Evolutionary conservation across 2,329 filamentous ascomycete species (phyloP).

Genomic region (Lachnum nothofagi): DNA sequence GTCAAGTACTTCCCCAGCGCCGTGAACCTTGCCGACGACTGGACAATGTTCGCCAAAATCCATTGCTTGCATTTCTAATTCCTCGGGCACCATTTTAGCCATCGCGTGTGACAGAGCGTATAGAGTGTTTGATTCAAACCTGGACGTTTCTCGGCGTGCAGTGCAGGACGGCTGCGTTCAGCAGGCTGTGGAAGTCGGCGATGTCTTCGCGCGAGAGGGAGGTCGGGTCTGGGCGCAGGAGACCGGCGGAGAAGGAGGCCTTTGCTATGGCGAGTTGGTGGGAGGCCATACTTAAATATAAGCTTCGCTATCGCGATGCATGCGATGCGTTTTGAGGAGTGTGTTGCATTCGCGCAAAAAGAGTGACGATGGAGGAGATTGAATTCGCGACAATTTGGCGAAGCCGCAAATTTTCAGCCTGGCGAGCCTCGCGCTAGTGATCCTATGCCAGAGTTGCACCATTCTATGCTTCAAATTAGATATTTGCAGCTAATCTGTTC

Average conservation of each 20-base stretch:
- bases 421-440: too few relatives aligned
- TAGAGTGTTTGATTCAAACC: conserved; percentile 55
- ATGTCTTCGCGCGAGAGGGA: conserved; percentile 65
- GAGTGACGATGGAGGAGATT: neutral
- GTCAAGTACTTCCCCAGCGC: conserved; percentile 72
- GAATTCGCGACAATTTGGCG: neutral
- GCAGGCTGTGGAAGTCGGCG: conserved; percentile 59
- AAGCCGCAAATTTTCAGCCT: conserved; percentile 3
- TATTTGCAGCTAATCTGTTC: too few relatives aligned
- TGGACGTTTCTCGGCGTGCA: conserved; percentile 80
- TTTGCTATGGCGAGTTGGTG: conserved; percentile 73
- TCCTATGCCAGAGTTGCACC: too few relatives aligned
- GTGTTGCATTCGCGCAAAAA: neutral
- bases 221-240: conserved; percentile 69
- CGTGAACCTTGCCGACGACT: conserved; percentile 59
- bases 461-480: too few relatives aligned
- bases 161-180: conserved; percentile 60
- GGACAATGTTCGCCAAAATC: conserved; percentile 68
- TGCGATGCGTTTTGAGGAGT: neutral
- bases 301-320: conserved; percentile 1
- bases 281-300: conserved; percentile 49
- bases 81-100: conserved; percentile 36
- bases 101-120: conserved; percentile 30
- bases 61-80: conserved; percentile 86
- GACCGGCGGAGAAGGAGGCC: conserved; percentile 67